Base-by-base conservation (phyloP, 164 flowering plant species). In the Litsea cubeba region DNA sequence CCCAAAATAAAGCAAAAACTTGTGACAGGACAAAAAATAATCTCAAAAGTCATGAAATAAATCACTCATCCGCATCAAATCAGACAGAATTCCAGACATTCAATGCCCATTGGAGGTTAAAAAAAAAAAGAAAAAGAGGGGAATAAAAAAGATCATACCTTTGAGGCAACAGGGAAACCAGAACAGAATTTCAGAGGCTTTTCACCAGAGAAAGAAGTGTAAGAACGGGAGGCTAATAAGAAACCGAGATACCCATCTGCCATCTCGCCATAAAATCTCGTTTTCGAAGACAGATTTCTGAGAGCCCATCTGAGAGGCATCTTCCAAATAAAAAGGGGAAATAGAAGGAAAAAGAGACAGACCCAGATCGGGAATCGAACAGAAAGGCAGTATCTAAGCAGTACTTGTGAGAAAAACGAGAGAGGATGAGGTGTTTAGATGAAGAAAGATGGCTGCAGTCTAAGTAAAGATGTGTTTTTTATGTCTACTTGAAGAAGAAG, bases 231-330 rank as follows among this genome's bases (percentile, higher is more conserved):
- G n/a, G 18, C 17, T 0, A 72, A 65, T 3, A 78, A 3, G 50
- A 11, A 35, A n/a, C 54, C 54, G 25, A 30, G 24, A 12, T 32
- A 22, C 65, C 76, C 76, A 30, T 74, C 40, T 24, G 76, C 65
- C 58, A 22, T 24, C 32, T 25, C 46, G 12, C 64, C 71, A 40
- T 25, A 20, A 46, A 68, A 57, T 12, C 72, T 68, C 5, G 81
- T 50, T 62, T 68, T 75, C 8, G 78, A 78, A 32, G 62, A 28
- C 35, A 78, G 67, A 40, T 72, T 78, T 50, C 74, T 72, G 60
- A 79, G 60, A 49, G 60, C 79, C 78, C 79, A 70, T 70, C 78
- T 73, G 28, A 73, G 23, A 76, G 67, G 70, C 82, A 79, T 79
- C 70, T 62, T 40, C 28, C 69, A 15, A 54, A 15, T 6, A 30